phyloP scores from a whole-genome alignment of 1,284 basidiomycete species.

The Thecaphora thlaspeos region DNA sequence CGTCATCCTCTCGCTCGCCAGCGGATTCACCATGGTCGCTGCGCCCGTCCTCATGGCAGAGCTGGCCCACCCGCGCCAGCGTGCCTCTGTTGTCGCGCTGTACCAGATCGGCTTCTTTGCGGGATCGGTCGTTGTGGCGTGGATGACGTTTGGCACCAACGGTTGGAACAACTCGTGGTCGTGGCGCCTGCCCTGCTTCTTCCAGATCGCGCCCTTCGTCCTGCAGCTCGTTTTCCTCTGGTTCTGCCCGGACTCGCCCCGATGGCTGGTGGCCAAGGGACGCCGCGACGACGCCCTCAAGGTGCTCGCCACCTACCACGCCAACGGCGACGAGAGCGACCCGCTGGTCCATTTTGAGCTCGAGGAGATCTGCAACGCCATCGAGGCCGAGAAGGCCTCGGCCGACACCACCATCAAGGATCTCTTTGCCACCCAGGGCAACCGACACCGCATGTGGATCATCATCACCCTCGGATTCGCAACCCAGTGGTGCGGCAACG shows the following conservation, averaged over 20 bases:
- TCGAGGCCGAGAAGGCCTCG: constrained; percentile 17
- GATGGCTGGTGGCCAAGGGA: constrained; percentile 26
- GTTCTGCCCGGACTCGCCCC: constrained; percentile 28
- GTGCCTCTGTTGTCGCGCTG: constrained; percentile 1
- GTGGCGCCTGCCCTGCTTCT: constrained; percentile 4
- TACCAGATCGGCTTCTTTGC: constrained; percentile 4
- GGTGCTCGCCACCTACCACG: constrained; percentile 27
- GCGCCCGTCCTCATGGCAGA: constrained; percentile 10
- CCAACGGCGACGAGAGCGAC: constrained; percentile 15
- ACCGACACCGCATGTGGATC: constrained; percentile 20
- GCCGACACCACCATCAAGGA: constrained; percentile 17
- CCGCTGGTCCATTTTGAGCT: constrained; percentile 19
- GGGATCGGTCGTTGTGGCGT: constrained; percentile 2
- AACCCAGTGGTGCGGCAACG: constrained; percentile 24
- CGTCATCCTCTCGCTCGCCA: constrained; percentile 5
- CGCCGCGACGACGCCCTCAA: constrained; percentile 19
- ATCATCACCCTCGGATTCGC: constrained; percentile 18
- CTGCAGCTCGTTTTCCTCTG: constrained; percentile 11
- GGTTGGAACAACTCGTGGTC: constrained; percentile 1
- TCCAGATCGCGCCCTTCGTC: constrained; percentile 12
- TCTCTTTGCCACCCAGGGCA: constrained; percentile 18
- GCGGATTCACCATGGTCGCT: not conserved
- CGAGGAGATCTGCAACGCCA: constrained; percentile 17
- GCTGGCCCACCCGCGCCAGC: constrained; percentile 9
- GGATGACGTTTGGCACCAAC: constrained; percentile 6